Conservation (phyloP, 169 alveolate species). For the Plasmodium fragile region DNA sequence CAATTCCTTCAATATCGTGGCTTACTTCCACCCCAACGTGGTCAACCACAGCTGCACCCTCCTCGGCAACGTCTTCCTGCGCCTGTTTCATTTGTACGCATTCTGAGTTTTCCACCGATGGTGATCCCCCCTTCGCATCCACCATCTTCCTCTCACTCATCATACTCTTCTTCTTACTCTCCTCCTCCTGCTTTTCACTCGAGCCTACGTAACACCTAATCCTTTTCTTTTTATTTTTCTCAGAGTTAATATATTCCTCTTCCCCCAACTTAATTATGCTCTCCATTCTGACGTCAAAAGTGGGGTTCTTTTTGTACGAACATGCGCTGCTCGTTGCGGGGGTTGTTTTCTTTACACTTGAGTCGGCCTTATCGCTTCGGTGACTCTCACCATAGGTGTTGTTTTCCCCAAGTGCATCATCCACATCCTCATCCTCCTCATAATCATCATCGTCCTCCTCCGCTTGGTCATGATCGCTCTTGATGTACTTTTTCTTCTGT, state of each 20-base stretch:
- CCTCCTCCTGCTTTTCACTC: conserved; percentile 13
- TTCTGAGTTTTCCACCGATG: neutral
- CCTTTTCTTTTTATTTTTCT: conserved; percentile 63
- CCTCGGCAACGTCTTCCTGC: neutral
- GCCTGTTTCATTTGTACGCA: neutral
- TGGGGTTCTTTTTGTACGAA: neutral
- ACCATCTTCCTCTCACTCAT: neutral
- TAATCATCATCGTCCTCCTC: neutral
- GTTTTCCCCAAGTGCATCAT: neutral
- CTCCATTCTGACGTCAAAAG: conserved; percentile 6
- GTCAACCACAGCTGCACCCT: neutral
- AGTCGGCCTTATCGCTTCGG: neutral
- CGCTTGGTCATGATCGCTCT: neutral
- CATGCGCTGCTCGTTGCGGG: neutral
- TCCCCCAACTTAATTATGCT: conserved; percentile 9
- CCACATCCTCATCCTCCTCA: neutral
- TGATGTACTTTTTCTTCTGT: neutral
- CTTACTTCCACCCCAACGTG: neutral
- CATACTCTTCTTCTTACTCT: conserved; percentile 14
- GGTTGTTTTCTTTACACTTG: neutral
- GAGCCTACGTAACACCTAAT: conserved; percentile 5
- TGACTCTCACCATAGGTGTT: neutral
- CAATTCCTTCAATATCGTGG: neutral
- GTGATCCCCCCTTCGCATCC: neutral
- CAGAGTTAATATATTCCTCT: conserved; percentile 28